Conservation (phyloP, 345 rosid species). For the Hypericum androsaemum region DNA sequence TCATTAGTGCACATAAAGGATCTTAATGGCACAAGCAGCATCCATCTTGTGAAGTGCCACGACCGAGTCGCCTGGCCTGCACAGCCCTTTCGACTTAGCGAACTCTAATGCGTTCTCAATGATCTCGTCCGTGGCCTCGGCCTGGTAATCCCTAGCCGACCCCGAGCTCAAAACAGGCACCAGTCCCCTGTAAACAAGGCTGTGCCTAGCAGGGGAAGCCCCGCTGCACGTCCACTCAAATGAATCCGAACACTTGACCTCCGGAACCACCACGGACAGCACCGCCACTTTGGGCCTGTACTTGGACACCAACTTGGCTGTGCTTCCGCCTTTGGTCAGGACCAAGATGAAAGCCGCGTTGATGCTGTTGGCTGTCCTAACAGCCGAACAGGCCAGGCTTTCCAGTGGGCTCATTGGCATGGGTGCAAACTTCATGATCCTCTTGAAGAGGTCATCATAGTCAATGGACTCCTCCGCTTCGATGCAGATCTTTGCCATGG, state of each 20-base stretch:
- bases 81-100: constrained; percentile 21
- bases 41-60: constrained; percentile 27
- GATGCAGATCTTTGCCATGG: constrained; percentile 28
- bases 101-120: constrained; percentile 12
- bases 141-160: constrained; percentile 9
- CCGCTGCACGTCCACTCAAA: constrained; percentile 28
- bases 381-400: constrained; percentile 33
- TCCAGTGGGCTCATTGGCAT: constrained; percentile 33
- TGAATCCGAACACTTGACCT: constrained; percentile 11
- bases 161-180: constrained; percentile 21
- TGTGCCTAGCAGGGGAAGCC: constrained; percentile 29
- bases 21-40: constrained; percentile 22
- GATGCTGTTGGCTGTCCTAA: constrained; percentile 21
- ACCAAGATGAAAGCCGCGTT: constrained; percentile 27
- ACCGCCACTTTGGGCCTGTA: constrained; percentile 24
- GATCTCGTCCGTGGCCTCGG: constrained; percentile 20
- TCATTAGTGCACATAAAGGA: constrained; percentile 12
- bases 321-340: constrained; percentile 26
- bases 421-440: constrained; percentile 18
- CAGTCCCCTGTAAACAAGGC: constrained; percentile 24
- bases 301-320: constrained; percentile 30
- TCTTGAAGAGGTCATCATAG: constrained; percentile 23
- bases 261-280: constrained; percentile 28
- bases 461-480: constrained; percentile 26
- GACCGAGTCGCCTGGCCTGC: constrained; percentile 27